phyloP scores from a whole-genome alignment of 176 grass and related monocot genomes.

The Carex parvula region DNA sequence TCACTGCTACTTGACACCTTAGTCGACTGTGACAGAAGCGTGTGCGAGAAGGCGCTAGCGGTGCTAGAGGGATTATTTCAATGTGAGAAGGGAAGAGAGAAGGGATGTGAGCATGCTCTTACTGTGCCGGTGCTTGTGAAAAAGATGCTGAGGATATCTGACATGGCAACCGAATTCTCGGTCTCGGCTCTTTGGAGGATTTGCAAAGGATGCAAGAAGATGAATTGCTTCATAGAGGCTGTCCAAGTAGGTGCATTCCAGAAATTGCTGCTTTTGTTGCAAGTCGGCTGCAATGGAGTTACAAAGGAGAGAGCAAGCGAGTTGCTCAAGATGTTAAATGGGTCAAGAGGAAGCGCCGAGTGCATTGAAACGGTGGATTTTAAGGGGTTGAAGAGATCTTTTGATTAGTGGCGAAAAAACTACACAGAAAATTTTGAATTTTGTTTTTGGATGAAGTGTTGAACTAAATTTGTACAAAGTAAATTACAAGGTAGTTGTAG shows the following conservation, averaged over 20 bases:
- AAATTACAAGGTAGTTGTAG: background rate
- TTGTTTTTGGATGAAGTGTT: background rate
- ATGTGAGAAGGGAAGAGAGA: conserved; percentile 32
- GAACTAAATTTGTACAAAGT: conserved; percentile 1
- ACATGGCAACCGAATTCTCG: conserved; percentile 88
- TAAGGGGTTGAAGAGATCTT: conserved; percentile 64
- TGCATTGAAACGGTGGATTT: conserved; percentile 87
- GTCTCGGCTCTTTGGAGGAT: conserved; percentile 89
- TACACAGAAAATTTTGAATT: background rate
- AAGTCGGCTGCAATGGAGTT: conserved; percentile 69
- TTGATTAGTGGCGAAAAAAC: conserved; percentile 17
- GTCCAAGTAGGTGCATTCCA: conserved; percentile 79
- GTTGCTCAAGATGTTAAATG: conserved; percentile 71
- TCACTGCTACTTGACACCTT: conserved; percentile 41
- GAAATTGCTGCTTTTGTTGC: conserved; percentile 83
- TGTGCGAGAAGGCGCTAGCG: conserved; percentile 62
- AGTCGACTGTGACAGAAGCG: conserved; percentile 64
- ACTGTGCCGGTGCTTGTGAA: conserved; percentile 73
- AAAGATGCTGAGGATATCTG: conserved; percentile 85
- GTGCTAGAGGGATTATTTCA: conserved; percentile 45
- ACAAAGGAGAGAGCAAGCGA: conserved; percentile 83
- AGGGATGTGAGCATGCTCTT: conserved; percentile 44
- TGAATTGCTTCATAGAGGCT: conserved; percentile 50
- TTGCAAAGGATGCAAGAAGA: conserved; percentile 37
- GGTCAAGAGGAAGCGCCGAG: conserved; percentile 42